Base-by-base conservation (phyloP, 1,139 yeast genomes). In the Suhomyces bribrorum region DNA sequence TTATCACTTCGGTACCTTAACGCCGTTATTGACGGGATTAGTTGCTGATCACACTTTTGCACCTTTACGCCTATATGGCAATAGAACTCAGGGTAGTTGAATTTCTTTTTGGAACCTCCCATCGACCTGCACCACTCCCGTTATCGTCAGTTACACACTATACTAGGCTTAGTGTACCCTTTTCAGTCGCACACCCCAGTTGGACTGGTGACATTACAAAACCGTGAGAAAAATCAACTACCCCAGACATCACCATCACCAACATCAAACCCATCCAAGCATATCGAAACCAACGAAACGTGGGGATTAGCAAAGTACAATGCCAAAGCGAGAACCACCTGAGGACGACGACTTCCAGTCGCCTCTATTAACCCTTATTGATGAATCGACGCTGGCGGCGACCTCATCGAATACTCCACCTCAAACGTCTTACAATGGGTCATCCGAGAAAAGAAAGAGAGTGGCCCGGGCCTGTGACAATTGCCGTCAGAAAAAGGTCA, bases 391-490 rank as follows among this genome's bases (percentile, higher is more conserved):
- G 23, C 23, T 8, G 23, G 23, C 23, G 23, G 23, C 23, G 23
- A 20, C 5, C 11, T 20, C 23, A 20, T 20, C 23, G 8, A 11
- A 25, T 4, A 11, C 14, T 7, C 5, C 27, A 9, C 27, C 2
- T 3, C n/a, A 5, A 25, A 13, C 22, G 9, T 15, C 14, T 15
- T 8, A 2, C 15, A 6, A 31, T 34, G 16, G 25, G 11, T 6
- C 34, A 6, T 9, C 17, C 7, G 43, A 39, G 12, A 88, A 87
- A 59, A 72, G 96, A 37, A 75, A 89, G 53, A 66, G 95, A 39
- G 95, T 87, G 20, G 79, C 92, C 1, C 67, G 92, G 38, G 96
- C 96, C 2, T 88, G 96, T 59, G 92, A 85, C 53, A 81, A 81
- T 43, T 88, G 94, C 60, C 64, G 83, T 53, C 73, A 79, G 59